Evolutionary conservation across 1,284 basidiomycete species (phyloP), one percentile per base, ranked within the genome.

Genomic region (Clitocybe nebularis): DNA sequence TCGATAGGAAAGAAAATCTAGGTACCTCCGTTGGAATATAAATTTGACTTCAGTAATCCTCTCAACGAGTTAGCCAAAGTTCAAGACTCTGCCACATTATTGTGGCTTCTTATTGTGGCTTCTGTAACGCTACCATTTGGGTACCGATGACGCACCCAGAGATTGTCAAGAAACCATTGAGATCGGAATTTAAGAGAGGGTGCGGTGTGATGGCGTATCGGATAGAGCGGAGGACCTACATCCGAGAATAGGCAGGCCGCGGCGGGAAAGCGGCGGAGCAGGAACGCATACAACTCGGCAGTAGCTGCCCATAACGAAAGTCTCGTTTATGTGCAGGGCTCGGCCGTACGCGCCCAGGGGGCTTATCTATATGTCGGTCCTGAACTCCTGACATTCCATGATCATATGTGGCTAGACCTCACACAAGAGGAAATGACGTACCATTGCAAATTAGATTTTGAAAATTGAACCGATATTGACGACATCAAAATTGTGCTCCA

Each of bases 1-100:
- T 77, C 99, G 20, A 93, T 98, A 1, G 87, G 87, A 5, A 99
- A 99, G 69, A 99, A 98, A 67, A 75, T 95, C 3, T 95, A 98
- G 71, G 94, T 28, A 20, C 38, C n/a, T 22, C 1, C 23, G 22
- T 43, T 13, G 20, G 16, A 13, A 24, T 3, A 14, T 25, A 6
- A 24, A 8, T n/a, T 13, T 17, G 5, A 30, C n/a, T 36, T n/a
- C 46, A 93, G 89, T 93, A 95, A 58, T 88, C 86, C 62, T 91
- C 89, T 4, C 79, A 95, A 1, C 85, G 93, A 61, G 93, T 99
- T 77, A 2, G 67, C 81, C 0, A 93, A 98, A 59, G 96, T 84
- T 0, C 65, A 79, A 45, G 76, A 75, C 1, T 97, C 95, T 57
- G 95, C 95, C 0, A 68, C 74, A 21, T 75, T 84, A 36, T 89